Percentiles rank a stretch among this genome's conserved stretches.
Conservation (phyloP, 1,284 basidiomycete genomes). For the Xanthoconium separans region DNA sequence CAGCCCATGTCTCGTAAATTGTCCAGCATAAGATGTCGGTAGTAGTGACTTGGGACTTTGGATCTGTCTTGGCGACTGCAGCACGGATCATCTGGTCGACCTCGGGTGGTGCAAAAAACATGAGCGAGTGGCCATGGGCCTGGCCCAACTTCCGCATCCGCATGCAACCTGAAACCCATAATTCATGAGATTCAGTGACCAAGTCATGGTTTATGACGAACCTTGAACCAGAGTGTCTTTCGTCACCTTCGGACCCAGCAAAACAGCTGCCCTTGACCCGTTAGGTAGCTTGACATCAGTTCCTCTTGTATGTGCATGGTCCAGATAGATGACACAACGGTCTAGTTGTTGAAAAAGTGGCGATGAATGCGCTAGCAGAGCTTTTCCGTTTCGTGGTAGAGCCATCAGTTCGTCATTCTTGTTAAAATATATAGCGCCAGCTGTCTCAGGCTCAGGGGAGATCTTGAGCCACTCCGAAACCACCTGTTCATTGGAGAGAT, state of each 20-base stretch:
- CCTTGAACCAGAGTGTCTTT: background rate
- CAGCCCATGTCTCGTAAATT: background rate
- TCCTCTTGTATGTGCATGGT: too few relatives aligned
- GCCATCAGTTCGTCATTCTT: background rate
- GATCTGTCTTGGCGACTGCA: background rate
- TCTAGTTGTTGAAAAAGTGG: background rate
- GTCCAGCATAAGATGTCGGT: background rate
- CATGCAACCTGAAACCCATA: background rate
- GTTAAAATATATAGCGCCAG: background rate
- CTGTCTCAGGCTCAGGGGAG: too few relatives aligned
- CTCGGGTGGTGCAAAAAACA: conserved; percentile 1
- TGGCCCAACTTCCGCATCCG: conserved; percentile 2
- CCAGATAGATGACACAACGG: background rate
- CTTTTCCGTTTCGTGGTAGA: background rate
- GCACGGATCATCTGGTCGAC: background rate
- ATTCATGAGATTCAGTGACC: background rate
- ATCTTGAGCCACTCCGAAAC: background rate
- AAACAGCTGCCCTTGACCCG: background rate
- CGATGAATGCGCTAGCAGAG: background rate
- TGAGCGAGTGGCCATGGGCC: background rate
- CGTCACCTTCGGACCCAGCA: background rate
- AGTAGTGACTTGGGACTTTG: background rate
- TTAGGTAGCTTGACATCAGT: background rate
- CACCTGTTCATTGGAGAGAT: background rate
- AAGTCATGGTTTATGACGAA: background rate